Conservation (phyloP, 2,329 filamentous ascomycete genomes). For the Juglanconis sp. region DNA sequence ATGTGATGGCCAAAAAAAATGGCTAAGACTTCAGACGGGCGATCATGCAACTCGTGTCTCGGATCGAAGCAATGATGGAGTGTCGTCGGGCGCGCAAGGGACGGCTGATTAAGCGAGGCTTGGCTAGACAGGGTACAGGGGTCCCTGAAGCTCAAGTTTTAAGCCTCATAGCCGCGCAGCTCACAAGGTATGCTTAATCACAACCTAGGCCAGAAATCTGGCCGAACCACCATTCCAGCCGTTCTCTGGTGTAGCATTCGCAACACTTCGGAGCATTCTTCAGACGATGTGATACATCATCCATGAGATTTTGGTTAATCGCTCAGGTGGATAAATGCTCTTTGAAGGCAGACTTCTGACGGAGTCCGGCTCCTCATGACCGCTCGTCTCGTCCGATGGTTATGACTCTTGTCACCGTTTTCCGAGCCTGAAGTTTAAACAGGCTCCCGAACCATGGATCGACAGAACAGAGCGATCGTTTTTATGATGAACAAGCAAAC, state of each 20-base stretch:
- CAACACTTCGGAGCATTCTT: conserved; percentile 2
- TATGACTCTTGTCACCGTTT: neutral
- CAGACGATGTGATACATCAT: neutral
- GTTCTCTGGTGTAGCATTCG: neutral
- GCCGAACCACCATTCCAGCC: neutral
- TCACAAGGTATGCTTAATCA: neutral
- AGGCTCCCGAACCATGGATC: neutral
- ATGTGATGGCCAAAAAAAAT: neutral
- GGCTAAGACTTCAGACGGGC: conserved; percentile 13
- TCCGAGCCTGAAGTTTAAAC: no score
- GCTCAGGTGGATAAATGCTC: neutral
- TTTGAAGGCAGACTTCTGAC: neutral
- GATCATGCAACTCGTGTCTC: conserved; percentile 15
- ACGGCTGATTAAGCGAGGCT: conserved; percentile 12
- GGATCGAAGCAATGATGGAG: neutral
- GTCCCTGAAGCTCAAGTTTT: conserved; percentile 5
- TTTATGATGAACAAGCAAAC: no score
- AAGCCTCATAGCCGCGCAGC: neutral
- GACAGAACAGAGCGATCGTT: neutral
- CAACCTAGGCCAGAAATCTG: neutral
- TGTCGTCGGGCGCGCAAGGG: neutral
- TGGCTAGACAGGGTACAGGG: neutral
- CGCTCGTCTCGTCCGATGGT: neutral
- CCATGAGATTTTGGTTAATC: neutral
- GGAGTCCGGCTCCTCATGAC: no score